Evolutionary conservation across 768 basidiomycete genomes (phyloP), one percentile per base, ranked within the genome.

Genomic region (Trametes villosa): DNA sequence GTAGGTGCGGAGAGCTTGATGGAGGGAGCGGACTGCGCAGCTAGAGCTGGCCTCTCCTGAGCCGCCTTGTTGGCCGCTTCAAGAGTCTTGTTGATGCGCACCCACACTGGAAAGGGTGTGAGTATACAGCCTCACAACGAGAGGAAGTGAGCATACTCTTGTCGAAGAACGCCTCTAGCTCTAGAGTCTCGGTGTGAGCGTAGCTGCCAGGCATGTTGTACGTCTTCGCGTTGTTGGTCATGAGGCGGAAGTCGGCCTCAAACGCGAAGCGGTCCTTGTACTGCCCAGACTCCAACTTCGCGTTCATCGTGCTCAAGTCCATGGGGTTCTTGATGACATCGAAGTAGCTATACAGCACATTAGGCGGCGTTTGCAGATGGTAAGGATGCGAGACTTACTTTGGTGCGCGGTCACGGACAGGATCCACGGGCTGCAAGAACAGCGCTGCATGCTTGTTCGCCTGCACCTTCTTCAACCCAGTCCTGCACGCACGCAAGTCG

Each of bases 351-450:
- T 40, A 8, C n/a, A 27, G 27, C 12, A 34, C 9, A 40, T 55
- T 53, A 40, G n/a, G 5, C 22, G 3, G 9, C 6, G 22, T 12
- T 20, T n/a, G 18, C 31, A 5, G n/a, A 22, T 6, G 13, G 4
- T 20, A 9, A 33, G 9, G 5, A 17, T 18, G 41, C 24, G 4
- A 17, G 49, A 65, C 53, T 20, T 72, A 96, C 92, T 91, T 91
- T 18, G 92, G 92, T 11, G 94, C 95, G 68, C 85, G 83, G 68
- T 97, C 95, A 64, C 94, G 82, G 41, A 96, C 85, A n/a, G 95
- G 95, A 75, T 97, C 95, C n/a, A 98, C 96, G 31, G 96, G 94
- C 59, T 91, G 86, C 41, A 87, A 77, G 75, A 98, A 98, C 53
- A 91, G 68, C 27, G 75, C 71, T 4, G 91, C 87, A 60, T 84